Conservation (phyloP, 495 filamentous ascomycete species). For the Neurospora sp. region DNA sequence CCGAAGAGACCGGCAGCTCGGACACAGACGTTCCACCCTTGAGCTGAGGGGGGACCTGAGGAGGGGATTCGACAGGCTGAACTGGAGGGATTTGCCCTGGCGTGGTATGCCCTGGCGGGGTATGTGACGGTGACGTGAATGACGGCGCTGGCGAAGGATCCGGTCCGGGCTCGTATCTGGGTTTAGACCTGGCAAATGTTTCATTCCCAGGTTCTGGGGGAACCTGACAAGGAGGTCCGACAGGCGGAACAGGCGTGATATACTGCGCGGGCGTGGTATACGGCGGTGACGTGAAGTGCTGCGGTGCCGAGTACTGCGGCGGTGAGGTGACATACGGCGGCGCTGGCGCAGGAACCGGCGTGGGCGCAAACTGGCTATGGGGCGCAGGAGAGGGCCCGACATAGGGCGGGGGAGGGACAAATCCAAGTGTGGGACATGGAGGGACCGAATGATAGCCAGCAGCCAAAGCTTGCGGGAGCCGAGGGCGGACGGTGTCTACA, state of each 20-base stretch:
- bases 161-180: neutral
- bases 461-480: neutral
- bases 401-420: neutral
- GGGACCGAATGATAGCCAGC: neutral
- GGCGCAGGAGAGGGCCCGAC: too few relatives aligned
- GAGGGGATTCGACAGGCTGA: neutral
- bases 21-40: neutral
- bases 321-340: neutral
- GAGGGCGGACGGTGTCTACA: neutral
- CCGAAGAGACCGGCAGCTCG: neutral
- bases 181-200: neutral
- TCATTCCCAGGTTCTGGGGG: neutral
- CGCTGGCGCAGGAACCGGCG: neutral
- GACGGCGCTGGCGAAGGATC: neutral
- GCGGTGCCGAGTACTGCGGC: neutral
- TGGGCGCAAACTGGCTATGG: neutral
- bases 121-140: neutral
- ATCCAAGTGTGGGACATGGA: neutral
- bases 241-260: neutral
- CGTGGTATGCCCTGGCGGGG: neutral
- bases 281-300: neutral
- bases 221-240: neutral
- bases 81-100: neutral
- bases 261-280: neutral
- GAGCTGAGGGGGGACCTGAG: neutral